Conservation (phyloP, 108 stramenopile species). For the Nannochloropsis gaditana region DNA sequence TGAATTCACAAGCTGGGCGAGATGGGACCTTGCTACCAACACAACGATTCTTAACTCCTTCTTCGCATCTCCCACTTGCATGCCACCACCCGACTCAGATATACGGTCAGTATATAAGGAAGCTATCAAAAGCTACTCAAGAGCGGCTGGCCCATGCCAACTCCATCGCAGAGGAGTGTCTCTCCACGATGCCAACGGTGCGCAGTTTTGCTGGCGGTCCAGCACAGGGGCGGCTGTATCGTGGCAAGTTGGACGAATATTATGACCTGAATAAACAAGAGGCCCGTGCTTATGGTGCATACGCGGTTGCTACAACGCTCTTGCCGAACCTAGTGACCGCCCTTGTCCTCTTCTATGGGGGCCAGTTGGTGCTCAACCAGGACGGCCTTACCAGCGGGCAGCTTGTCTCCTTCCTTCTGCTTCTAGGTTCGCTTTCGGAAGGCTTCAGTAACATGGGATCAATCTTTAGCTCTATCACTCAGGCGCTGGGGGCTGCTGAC, state of each 20-base stretch:
- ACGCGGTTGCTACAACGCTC: slow-evolving; percentile 59
- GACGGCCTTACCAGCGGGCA: slow-evolving; percentile 31
- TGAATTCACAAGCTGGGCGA: too few species aligned
- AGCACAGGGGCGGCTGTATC: slow-evolving; percentile 60
- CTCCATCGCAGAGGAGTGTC: slow-evolving; percentile 63
- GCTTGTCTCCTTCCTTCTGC: slow-evolving; percentile 92
- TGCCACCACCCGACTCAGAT: background rate
- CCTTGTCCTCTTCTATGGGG: slow-evolving; percentile 69
- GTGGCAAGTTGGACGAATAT: slow-evolving; percentile 56
- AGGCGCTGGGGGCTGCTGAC: slow-evolving; percentile 86
- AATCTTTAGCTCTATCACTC: slow-evolving; percentile 77
- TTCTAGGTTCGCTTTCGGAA: slow-evolving; percentile 78
- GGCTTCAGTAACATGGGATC: slow-evolving; percentile 79
- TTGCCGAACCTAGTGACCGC: slow-evolving; percentile 69
- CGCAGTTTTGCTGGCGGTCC: slow-evolving; percentile 64
- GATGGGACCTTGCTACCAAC: too few species aligned
- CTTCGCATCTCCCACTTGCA: background rate
- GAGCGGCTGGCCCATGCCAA: slow-evolving; percentile 72
- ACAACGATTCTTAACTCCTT: background rate
- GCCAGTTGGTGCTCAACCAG: slow-evolving; percentile 37
- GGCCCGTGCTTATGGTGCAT: slow-evolving; percentile 63
- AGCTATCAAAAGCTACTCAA: slow-evolving; percentile 68
- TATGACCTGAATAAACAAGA: slow-evolving; percentile 54
- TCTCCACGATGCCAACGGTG: slow-evolving; percentile 69
- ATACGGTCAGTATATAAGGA: slow-evolving; percentile 66